Conservation (phyloP, 1,284 basidiomycete species). For the Rhodotorula sp. region DNA sequence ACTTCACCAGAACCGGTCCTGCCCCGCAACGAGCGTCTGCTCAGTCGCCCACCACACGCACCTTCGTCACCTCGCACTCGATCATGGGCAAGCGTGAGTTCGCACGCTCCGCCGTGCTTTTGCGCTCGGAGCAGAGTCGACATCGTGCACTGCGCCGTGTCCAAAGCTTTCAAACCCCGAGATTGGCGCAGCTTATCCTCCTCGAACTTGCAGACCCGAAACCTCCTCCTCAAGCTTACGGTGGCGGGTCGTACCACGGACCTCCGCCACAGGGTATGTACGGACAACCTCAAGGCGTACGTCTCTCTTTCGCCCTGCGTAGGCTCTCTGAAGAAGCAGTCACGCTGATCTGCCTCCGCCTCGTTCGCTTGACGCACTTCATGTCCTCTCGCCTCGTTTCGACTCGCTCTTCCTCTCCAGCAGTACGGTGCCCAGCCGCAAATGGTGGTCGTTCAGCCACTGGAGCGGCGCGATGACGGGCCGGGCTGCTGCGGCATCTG, state of each 20-base stretch:
- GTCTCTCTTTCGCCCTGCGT: neutral
- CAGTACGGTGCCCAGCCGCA: neutral
- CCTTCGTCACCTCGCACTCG: no score
- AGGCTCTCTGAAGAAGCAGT: neutral
- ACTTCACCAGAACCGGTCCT: no score
- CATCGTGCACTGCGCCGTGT: no score
- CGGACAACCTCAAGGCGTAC: neutral
- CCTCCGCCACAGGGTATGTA: neutral
- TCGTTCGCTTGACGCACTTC: neutral
- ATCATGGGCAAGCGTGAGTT: no score
- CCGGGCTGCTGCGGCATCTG: neutral
- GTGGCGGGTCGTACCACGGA: neutral
- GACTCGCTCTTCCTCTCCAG: neutral
- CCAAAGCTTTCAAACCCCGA: no score
- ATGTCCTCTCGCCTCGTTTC: neutral
- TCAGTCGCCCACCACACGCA: no score
- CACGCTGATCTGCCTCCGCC: neutral
- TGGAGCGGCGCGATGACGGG: neutral
- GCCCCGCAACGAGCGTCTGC: no score
- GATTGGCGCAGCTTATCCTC: no score
- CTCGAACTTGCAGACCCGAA: neutral
- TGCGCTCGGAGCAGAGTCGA: no score
- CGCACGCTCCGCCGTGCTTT: no score
- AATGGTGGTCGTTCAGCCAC: neutral
- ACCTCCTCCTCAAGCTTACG: neutral